Evolutionary conservation across 2,329 filamentous ascomycete genomes (phyloP).

Genomic region (Alternaria sp.): DNA sequence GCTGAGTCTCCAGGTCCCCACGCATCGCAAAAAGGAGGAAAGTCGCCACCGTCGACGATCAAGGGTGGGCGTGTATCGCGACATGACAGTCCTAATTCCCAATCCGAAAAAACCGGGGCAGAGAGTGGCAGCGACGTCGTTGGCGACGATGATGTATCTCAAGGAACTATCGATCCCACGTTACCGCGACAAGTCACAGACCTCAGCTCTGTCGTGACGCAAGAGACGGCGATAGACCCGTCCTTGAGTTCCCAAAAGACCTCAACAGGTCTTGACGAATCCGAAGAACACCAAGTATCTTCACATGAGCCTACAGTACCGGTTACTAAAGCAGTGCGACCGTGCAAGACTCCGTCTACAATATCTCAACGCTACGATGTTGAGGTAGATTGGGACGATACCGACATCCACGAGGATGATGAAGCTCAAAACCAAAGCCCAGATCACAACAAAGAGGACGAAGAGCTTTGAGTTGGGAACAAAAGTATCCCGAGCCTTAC

Average conservation of each 20-base stretch:
- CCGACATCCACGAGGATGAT: not conserved
- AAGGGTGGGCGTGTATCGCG: not conserved
- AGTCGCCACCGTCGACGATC: not conserved
- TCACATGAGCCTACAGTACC: not conserved
- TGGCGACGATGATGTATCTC: not conserved
- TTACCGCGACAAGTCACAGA: not conserved
- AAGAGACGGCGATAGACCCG: not conserved
- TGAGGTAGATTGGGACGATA: not conserved
- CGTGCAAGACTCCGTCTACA: not conserved
- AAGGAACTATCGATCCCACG: not conserved
- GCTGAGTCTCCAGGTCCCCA: not conserved
- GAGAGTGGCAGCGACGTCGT: accelerated
- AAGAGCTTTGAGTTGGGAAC: not conserved
- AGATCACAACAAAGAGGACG: not conserved
- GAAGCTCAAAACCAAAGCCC: not conserved
- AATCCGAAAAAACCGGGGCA: too few relatives aligned
- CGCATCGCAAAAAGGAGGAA: not conserved
- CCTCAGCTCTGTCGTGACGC: not conserved
- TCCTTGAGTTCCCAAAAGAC: not conserved
- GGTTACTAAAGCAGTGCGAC: not conserved
- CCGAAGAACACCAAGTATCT: not conserved
- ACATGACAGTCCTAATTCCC: not conserved
- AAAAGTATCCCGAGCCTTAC: not conserved
- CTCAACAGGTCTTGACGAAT: not conserved
- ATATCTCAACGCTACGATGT: not conserved